Evolutionary conservation across 768 basidiomycete species (phyloP), one percentile per base, ranked within the genome.

Genomic region (Scleroderma bovista): DNA sequence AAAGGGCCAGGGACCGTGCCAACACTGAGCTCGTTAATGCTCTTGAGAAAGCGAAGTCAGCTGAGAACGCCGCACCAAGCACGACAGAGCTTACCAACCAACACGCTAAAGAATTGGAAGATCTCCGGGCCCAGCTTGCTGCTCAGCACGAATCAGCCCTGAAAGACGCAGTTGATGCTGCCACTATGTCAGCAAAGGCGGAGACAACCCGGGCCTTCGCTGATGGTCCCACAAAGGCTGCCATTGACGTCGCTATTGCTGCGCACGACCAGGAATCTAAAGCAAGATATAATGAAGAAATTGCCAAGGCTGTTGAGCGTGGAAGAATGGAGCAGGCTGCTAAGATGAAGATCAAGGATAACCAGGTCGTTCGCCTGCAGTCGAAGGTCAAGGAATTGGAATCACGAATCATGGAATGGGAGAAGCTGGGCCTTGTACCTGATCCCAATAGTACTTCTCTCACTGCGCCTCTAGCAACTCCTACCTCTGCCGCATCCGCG

Each of bases 271-370:
- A 74, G 54, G 69, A 74, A 20, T 51, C 75, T 4, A 69, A 77
- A 60, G 66, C 70, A 11, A 71, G 69, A 36, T 79, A 79, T 20
- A 69, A 72, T 6, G 72, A 78, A 20, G 84, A 85, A 46, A 77
- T 88, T 31, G 73, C 73, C 3, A 71, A 77, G 6, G 88, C 88
- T 1, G 73, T 84, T 7, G 88, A 90, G 44, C 71, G 78, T 3
- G 88, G 88, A 2, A 73, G 87, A 42, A 71, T 77, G 70, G 88
- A 90, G 54, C 72, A 76, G 45, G 69, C 59, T 1, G 71, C 79
- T 20, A 86, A 84, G 68, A 62, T 68, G 31, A 86, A 84, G 62
- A 56, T 90, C 38, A 89, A 88, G 67, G 88, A 91, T 55, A 69
- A 71, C 2, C 85, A 85, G 55, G 69, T 89, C n/a, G 72, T 81